Evolutionary conservation across 1,284 basidiomycete species (phyloP).

Genomic region (Fistulinella cinereoalba): DNA sequence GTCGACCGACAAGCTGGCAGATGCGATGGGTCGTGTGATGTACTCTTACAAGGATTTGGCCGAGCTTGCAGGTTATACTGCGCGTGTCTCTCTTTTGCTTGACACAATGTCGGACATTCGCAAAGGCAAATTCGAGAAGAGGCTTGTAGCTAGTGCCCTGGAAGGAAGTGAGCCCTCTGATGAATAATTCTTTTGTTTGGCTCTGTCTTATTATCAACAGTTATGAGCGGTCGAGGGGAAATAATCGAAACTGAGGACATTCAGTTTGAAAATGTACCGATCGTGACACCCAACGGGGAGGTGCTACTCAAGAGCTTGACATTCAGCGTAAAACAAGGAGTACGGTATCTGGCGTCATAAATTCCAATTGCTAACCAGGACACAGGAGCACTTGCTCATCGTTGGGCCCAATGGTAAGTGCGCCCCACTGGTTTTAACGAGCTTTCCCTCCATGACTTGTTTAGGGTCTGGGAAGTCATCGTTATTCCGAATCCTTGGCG

Average conservation of each 20-base stretch:
- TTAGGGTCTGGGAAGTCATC: conserved; percentile 96
- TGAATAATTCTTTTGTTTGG: too few relatives aligned
- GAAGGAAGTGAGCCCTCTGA: too few relatives aligned
- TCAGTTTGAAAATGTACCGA: conserved; percentile 89
- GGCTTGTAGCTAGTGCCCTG: conserved; percentile 80
- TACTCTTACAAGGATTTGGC: conserved; percentile 91
- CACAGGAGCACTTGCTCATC: conserved; percentile 92
- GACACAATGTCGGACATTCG: too few relatives aligned
- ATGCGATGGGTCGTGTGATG: conserved; percentile 92
- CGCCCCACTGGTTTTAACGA: too few relatives aligned
- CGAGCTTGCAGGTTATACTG: conserved; percentile 90
- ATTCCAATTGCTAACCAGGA: conserved; percentile 69
- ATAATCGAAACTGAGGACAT: conserved; percentile 87
- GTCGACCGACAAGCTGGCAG: too few relatives aligned
- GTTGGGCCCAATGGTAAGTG: conserved; percentile 91
- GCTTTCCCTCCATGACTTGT: too few relatives aligned
- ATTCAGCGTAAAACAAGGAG: conserved; percentile 89
- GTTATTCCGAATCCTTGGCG: conserved; percentile 86
- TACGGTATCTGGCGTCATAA: conserved; percentile 47
- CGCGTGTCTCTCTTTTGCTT: conserved; percentile 44
- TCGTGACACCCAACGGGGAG: conserved; percentile 95
- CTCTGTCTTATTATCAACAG: conserved; percentile 39
- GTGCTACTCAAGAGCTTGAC: conserved; percentile 81
- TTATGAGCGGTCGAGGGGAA: conserved; percentile 77
- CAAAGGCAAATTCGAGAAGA: conserved; percentile 1